phyloP scores from a whole-genome alignment of 106 monocot genomes.

The Dendrobium huoshanense region DNA sequence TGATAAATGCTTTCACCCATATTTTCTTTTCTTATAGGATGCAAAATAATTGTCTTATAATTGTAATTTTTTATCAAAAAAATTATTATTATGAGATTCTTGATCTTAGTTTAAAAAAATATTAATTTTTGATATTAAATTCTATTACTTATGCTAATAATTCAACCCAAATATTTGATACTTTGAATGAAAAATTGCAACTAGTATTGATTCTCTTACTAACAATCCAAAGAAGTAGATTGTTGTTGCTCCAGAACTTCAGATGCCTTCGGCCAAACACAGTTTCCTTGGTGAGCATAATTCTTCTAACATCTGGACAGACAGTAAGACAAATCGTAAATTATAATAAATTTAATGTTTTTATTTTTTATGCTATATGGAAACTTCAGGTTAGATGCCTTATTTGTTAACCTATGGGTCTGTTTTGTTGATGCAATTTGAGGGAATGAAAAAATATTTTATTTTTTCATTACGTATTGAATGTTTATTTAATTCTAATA shows the following conservation, averaged over 20 bases:
- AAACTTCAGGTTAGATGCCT: neutral
- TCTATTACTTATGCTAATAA: no score
- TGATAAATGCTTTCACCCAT: no score
- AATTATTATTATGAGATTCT: no score
- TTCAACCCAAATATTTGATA: neutral
- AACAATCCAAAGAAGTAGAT: conserved; percentile 35
- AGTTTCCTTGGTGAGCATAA: conserved; percentile 32
- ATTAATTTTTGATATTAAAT: no score
- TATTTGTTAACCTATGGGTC: neutral
- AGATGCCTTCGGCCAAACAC: conserved; percentile 46
- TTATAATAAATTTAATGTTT: neutral
- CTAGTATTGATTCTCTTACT: conserved; percentile 14
- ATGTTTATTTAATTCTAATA: no score
- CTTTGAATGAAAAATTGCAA: neutral
- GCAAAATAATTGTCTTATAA: no score
- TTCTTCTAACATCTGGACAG: conserved; percentile 36
- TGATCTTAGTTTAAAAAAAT: no score
- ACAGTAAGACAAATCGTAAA: neutral
- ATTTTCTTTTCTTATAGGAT: no score
- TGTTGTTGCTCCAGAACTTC: conserved; percentile 38
- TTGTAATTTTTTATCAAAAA: no score
- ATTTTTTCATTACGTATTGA: no score
- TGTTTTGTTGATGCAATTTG: no score
- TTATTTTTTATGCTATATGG: neutral
- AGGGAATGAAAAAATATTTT: no score